phyloP scores from a whole-genome alignment of 768 basidiomycete genomes.

The Trichaptum fuscoviolaceum region DNA sequence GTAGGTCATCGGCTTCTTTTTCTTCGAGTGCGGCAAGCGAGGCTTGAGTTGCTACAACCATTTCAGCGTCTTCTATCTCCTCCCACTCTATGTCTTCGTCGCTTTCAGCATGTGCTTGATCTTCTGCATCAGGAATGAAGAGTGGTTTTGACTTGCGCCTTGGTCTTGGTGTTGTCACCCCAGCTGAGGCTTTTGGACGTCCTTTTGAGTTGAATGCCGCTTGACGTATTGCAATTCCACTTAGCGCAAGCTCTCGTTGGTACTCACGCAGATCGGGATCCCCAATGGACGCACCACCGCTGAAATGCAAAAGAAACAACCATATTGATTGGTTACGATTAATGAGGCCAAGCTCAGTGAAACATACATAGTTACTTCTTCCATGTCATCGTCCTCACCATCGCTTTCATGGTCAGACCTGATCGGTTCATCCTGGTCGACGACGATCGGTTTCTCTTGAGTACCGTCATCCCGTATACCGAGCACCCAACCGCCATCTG shows the following conservation, averaged over 20 bases:
- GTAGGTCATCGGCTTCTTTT: slow-evolving; percentile 24
- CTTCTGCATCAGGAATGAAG: slow-evolving; percentile 51
- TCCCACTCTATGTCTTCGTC: slow-evolving; percentile 25
- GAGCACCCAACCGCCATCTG: slow-evolving; percentile 88
- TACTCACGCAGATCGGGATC: slow-evolving; percentile 65
- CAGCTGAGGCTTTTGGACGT: slow-evolving; percentile 3
- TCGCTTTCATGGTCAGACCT: slow-evolving; percentile 32
- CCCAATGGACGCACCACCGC: slow-evolving; percentile 29
- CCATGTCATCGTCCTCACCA: slow-evolving; percentile 63
- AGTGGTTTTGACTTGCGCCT: slow-evolving; percentile 38
- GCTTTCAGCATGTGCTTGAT: slow-evolving; percentile 23
- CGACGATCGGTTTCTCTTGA: slow-evolving; percentile 75
- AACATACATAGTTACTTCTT: slow-evolving; percentile 68
- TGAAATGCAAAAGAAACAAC: slow-evolving; percentile 16
- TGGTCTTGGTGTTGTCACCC: slow-evolving; percentile 26
- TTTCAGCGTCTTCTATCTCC: slow-evolving; percentile 49
- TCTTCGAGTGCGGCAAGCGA: slow-evolving; percentile 57
- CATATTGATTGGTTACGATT: background rate
- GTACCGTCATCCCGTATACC: slow-evolving; percentile 89
- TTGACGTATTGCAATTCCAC: slow-evolving; percentile 49
- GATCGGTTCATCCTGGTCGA: slow-evolving; percentile 57
- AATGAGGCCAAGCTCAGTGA: background rate
- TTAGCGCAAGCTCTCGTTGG: slow-evolving; percentile 55
- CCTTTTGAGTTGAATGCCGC: slow-evolving; percentile 16
- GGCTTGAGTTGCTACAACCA: slow-evolving; percentile 57